Percentiles rank a stretch among this genome's conserved stretches.
phyloP scores from a whole-genome alignment of 1,284 basidiomycete species.

The Leccinum olivaceoglutinosum region DNA sequence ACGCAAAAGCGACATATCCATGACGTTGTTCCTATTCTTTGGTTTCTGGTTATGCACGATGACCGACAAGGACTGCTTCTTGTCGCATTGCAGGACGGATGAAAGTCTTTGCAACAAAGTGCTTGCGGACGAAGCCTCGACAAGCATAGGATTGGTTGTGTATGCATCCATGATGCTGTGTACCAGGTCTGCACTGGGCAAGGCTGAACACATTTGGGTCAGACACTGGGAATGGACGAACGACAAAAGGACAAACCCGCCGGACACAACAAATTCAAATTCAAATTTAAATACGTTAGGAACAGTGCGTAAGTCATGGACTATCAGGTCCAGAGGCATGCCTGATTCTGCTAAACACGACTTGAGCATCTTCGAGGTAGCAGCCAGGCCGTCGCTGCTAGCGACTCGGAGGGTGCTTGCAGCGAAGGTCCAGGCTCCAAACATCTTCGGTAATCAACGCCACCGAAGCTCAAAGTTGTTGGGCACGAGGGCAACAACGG shows the following conservation, averaged over 20 bases:
- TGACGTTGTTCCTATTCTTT: slow-evolving; percentile 8
- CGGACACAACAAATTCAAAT: slow-evolving; percentile 29
- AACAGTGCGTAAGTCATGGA: slow-evolving; percentile 26
- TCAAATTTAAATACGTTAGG: slow-evolving; percentile 12
- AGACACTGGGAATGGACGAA: neutral
- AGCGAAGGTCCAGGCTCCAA: slow-evolving; percentile 8
- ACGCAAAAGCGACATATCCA: slow-evolving; percentile 27
- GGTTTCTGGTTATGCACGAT: slow-evolving; percentile 15
- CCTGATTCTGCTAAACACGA: slow-evolving; percentile 26
- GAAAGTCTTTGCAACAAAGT: slow-evolving; percentile 19
- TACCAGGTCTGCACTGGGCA: slow-evolving; percentile 13
- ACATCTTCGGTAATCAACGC: too few species aligned
- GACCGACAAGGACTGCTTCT: neutral
- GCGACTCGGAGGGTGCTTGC: slow-evolving; percentile 9
- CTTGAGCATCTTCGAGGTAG: slow-evolving; percentile 18
- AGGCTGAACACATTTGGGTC: slow-evolving; percentile 12
- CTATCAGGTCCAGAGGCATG: slow-evolving; percentile 22
- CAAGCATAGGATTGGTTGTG: slow-evolving; percentile 15
- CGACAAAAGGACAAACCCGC: slow-evolving; percentile 6
- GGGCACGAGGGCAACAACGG: too few species aligned
- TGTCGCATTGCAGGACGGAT: slow-evolving; percentile 4
- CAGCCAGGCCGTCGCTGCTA: slow-evolving; percentile 12
- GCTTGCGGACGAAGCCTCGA: slow-evolving; percentile 12
- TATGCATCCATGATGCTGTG: slow-evolving; percentile 20
- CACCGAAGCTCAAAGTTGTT: too few species aligned